Conservation (phyloP, 306 rosid species). For the Inga oerstediana region DNA sequence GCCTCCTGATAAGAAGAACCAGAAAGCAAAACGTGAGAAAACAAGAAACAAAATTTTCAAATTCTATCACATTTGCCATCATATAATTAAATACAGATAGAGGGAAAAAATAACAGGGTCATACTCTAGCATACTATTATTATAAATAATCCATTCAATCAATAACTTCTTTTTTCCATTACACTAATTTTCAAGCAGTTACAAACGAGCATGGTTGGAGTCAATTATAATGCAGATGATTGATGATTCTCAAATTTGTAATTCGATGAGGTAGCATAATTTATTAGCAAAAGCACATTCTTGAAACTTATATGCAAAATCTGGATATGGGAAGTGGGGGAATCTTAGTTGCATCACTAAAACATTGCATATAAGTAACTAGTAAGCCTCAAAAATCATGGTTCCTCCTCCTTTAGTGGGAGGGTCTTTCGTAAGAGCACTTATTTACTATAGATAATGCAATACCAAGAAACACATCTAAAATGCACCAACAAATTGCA, state of each 20-base stretch:
- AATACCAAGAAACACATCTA: not conserved
- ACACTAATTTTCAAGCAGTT: slow-evolving; percentile 11
- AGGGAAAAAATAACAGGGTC: not conserved
- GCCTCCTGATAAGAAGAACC: slow-evolving; percentile 63
- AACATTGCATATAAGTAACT: not conserved
- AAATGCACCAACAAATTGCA: not conserved
- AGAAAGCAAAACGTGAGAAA: slow-evolving; percentile 19
- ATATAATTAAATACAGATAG: not conserved
- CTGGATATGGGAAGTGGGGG: not conserved
- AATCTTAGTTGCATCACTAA: not conserved
- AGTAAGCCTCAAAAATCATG: not conserved
- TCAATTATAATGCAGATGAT: not conserved
- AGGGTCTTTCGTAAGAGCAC: not conserved
- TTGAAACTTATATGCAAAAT: not conserved
- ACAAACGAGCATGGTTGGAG: not conserved
- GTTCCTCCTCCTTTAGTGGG: not conserved
- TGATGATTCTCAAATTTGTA: not conserved
- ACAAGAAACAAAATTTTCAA: slow-evolving; percentile 8
- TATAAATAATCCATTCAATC: slow-evolving; percentile 4
- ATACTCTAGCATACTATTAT: not conserved
- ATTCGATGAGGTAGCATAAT: not conserved
- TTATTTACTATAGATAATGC: not conserved
- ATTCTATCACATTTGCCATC: not conserved
- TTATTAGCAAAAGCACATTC: not conserved
- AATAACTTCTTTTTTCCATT: not conserved